phyloP scores from a whole-genome alignment of 805 yeast genomes.

The Yamadazyma phyllophila region DNA sequence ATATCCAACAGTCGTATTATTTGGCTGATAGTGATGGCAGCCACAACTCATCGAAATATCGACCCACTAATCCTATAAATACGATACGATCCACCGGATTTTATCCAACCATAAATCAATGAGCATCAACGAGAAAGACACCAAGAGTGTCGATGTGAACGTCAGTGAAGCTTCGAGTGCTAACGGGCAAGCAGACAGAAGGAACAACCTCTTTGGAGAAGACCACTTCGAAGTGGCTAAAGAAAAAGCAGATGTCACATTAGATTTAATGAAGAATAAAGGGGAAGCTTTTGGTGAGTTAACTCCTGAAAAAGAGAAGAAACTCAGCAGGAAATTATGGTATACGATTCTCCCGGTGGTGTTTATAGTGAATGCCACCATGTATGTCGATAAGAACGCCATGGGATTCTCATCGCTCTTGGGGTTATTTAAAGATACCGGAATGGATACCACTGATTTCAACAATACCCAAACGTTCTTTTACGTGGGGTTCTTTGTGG shows the following conservation, averaged over 20 bases:
- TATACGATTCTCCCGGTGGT: conserved; percentile 18
- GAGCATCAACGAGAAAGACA: background rate
- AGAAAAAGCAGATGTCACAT: conserved; percentile 9
- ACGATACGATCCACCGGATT: no score
- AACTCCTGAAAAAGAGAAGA: conserved; percentile 13
- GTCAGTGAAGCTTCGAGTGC: background rate
- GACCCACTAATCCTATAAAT: no score
- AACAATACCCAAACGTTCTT: conserved; percentile 52
- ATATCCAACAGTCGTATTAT: no score
- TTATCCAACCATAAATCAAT: background rate
- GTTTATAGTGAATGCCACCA: conserved; percentile 33
- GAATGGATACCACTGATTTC: conserved; percentile 41
- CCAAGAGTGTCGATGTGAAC: background rate
- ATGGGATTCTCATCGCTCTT: conserved; percentile 48
- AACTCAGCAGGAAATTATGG: conserved; percentile 13
- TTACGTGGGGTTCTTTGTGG: conserved; percentile 42
- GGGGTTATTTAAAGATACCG: conserved; percentile 47
- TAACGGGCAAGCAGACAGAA: background rate
- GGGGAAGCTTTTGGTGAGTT: conserved; percentile 8
- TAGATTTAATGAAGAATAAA: conserved; percentile 7
- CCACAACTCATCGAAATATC: no score
- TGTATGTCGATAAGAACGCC: conserved; percentile 53
- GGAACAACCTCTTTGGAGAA: no score
- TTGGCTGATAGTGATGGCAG: no score
- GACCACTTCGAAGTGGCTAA: conserved; percentile 2